Percentiles rank a stretch among this genome's conserved stretches.
Evolutionary conservation across 306 rosid species (phyloP).

Genomic region (Alnus glutinosa): DNA sequence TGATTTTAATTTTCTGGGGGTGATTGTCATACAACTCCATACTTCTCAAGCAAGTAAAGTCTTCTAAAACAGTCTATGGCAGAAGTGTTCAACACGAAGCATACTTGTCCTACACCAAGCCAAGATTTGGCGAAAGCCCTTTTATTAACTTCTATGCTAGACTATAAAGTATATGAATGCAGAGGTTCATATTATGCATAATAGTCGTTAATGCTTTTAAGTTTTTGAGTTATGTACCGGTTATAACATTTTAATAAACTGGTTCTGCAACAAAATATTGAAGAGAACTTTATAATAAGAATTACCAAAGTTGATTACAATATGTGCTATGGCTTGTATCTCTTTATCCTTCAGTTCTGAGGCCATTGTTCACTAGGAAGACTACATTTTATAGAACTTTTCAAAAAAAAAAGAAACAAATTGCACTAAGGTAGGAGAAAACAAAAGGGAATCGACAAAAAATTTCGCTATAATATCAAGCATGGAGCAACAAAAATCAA

Average conservation of each 20-base stretch:
- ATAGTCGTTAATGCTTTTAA: neutral
- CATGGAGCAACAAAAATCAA: too few relatives aligned
- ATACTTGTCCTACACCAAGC: neutral
- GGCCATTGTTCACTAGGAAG: neutral
- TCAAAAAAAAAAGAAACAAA: too few relatives aligned
- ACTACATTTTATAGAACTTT: too few relatives aligned
- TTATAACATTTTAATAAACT: neutral
- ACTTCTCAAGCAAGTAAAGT: neutral
- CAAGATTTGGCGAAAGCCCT: neutral
- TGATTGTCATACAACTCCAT: neutral
- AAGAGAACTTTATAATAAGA: neutral
- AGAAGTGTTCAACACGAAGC: neutral
- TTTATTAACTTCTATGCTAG: neutral
- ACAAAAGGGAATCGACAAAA: too few relatives aligned
- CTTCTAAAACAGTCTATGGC: neutral
- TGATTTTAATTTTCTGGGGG: neutral
- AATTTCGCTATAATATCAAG: too few relatives aligned
- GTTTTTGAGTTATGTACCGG: too few relatives aligned
- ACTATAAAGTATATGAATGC: neutral
- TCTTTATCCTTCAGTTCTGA: neutral
- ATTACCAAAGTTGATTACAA: neutral
- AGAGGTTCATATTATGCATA: neutral
- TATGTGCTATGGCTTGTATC: neutral
- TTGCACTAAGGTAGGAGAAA: too few relatives aligned
- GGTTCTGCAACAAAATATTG: neutral